Conservation (phyloP, 1,284 basidiomycete species). For the Boletellus dicymbophilus region DNA sequence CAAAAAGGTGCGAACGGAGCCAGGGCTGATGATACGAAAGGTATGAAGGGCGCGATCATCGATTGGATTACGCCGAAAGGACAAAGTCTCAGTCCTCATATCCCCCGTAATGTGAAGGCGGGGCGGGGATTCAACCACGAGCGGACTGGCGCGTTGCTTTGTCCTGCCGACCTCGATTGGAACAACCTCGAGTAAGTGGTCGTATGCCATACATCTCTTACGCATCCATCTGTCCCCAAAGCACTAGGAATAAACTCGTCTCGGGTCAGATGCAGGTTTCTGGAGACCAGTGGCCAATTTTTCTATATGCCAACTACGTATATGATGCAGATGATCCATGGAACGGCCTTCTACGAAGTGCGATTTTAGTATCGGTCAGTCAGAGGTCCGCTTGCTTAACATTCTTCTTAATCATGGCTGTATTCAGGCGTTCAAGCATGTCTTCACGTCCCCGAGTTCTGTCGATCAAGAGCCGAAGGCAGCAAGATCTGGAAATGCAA, state of each 20-base stretch:
- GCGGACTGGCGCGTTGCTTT: not conserved
- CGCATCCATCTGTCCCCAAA: not conserved
- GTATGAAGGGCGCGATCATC: not conserved
- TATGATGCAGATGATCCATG: not conserved
- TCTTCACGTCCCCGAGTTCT: conserved; percentile 6
- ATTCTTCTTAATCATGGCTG: not conserved
- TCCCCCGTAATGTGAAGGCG: not conserved
- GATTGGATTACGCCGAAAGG: not conserved
- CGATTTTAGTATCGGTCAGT: not conserved
- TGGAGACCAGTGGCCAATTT: not conserved
- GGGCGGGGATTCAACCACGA: not conserved
- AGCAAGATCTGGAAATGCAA: not conserved
- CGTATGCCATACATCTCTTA: no score
- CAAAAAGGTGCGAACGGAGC: conserved; percentile 11
- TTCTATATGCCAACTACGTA: not conserved
- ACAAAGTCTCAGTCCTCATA: not conserved
- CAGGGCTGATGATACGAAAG: conserved; percentile 13
- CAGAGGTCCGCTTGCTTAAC: no score
- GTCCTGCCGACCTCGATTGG: not conserved
- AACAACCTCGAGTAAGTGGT: not conserved
- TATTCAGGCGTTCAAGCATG: conserved; percentile 5
- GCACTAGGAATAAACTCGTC: not conserved
- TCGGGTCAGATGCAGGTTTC: not conserved
- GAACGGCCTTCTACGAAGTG: not conserved
- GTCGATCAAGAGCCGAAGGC: conserved; percentile 4